Evolutionary conservation across 2,329 filamentous ascomycete genomes (phyloP).

Genomic region (Dryadomyces quercivorus): DNA sequence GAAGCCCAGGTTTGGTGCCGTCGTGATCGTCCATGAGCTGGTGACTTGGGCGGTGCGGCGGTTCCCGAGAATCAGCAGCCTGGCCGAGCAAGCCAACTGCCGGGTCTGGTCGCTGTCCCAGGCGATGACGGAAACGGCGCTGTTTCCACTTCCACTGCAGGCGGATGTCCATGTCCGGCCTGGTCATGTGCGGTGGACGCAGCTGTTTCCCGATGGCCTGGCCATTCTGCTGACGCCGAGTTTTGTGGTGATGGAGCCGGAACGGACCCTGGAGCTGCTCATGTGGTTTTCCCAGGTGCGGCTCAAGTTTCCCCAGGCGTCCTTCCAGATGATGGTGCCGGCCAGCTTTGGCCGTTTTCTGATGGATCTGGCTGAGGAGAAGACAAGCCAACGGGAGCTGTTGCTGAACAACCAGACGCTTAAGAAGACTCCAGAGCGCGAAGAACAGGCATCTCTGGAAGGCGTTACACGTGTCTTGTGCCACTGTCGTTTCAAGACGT

Average conservation of each 20-base stretch:
- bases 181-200: constrained; percentile 23
- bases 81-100: constrained; percentile 12
- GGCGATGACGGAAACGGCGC: constrained; percentile 15
- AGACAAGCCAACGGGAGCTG: constrained; percentile 14
- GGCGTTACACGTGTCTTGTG: constrained; percentile 17
- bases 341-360: constrained; percentile 24
- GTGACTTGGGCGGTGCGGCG: constrained; percentile 23
- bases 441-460: constrained; percentile 15
- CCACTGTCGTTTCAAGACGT: constrained; percentile 10
- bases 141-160: constrained; percentile 19
- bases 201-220: constrained; percentile 31
- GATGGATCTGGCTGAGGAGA: constrained; percentile 22
- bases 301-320: constrained; percentile 9
- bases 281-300: constrained; percentile 23
- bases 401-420: constrained; percentile 11
- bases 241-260: constrained; percentile 33
- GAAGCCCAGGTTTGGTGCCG: constrained; percentile 14
- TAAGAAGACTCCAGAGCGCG: constrained; percentile 7
- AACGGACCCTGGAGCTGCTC: constrained; percentile 24
- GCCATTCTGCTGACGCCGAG: constrained; percentile 37
- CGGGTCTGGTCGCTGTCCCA: constrained; percentile 30
- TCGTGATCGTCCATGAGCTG: constrained; percentile 34
- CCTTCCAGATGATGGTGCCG: constrained; percentile 22
- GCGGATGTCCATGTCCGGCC: constrained; percentile 7
- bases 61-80: constrained; percentile 25